Evolutionary conservation across 2,329 filamentous ascomycete species (phyloP).

Genomic region (Rutstroemia sydowiana): DNA sequence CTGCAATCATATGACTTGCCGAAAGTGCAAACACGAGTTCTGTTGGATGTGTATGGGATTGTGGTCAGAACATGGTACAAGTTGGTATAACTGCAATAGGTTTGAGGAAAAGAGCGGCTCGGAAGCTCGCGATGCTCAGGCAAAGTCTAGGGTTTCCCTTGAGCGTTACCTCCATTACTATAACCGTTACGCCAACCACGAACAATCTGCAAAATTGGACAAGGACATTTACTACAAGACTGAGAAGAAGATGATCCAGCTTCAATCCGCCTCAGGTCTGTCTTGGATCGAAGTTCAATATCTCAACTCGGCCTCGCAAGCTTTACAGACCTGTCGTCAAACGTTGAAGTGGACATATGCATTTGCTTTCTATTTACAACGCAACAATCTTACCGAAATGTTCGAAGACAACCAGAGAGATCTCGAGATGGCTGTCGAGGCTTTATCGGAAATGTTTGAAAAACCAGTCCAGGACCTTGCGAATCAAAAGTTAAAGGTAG

Average conservation of each 20-base stretch:
- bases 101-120: conserved; percentile 93
- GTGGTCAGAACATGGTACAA: conserved; percentile 97
- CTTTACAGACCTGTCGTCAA: conserved; percentile 92
- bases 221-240: conserved; percentile 95
- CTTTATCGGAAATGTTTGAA: conserved; percentile 98
- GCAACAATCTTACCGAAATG: conserved; percentile 93
- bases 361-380: conserved; percentile 93
- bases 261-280: conserved; percentile 89
- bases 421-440: conserved; percentile 93
- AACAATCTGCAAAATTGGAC: conserved; percentile 92
- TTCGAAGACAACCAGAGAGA: conserved; percentile 99
- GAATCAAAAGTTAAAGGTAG: conserved; percentile 84
- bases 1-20: conserved; percentile 96
- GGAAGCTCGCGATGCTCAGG: conserved; percentile 86
- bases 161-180: conserved; percentile 99
- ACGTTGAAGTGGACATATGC: conserved; percentile 99
- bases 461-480: conserved; percentile 85
- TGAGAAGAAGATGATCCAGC: conserved; percentile 96
- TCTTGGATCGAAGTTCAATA: conserved; percentile 99
- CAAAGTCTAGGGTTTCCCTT: conserved; percentile 79
- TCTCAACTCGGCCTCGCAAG: conserved; percentile 84
- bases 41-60: conserved; percentile 99
- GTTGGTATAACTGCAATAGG: conserved; percentile 98
- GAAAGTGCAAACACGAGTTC: conserved; percentile 93
- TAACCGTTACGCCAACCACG: conserved; percentile 97